A percentile compares a stretch with the other conserved stretches of the same genome.
Evolutionary conservation across 768 basidiomycete species (phyloP).

Genomic region (Boletus edulis): DNA sequence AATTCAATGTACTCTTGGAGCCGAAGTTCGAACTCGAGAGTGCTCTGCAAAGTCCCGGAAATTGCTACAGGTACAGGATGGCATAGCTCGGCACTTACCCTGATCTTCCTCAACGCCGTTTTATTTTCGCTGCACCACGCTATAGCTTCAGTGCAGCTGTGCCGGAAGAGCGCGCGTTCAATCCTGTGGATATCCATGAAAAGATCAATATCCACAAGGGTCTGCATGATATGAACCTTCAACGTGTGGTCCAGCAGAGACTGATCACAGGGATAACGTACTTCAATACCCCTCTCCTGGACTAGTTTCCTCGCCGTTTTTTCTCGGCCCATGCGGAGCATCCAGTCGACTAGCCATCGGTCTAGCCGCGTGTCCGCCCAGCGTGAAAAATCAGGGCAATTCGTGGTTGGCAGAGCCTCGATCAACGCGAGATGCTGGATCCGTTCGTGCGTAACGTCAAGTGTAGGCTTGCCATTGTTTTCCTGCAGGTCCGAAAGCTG

Average conservation of each 20-base stretch:
- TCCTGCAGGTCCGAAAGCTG: slow-evolving; percentile 52
- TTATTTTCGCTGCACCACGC: slow-evolving; percentile 98
- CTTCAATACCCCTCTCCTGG: slow-evolving; percentile 75
- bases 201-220: slow-evolving; percentile 85
- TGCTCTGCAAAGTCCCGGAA: slow-evolving; percentile 55
- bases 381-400: slow-evolving; percentile 56
- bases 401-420: slow-evolving; percentile 53
- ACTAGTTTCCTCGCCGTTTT: slow-evolving; percentile 77
- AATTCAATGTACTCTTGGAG: slow-evolving; percentile 97
- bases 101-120: slow-evolving; percentile 85
- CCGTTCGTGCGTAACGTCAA: slow-evolving; percentile 72
- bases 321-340: slow-evolving; percentile 74
- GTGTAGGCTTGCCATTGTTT: slow-evolving; percentile 51
- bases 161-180: slow-evolving; percentile 69
- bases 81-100: slow-evolving; percentile 44
- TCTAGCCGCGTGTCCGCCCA: slow-evolving; percentile 84
- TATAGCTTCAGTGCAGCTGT: slow-evolving; percentile 86
- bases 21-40: slow-evolving; percentile 93
- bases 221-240: slow-evolving; percentile 41
- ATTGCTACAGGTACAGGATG: slow-evolving; percentile 11
- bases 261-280: slow-evolving; percentile 36
- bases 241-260: slow-evolving; percentile 15
- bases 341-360: slow-evolving; percentile 93
- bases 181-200: slow-evolving; percentile 89
- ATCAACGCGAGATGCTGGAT: slow-evolving; percentile 66